Percentiles rank a stretch among this genome's conserved stretches.
These are phyloP conservation scores for Trebouxia gelatinosa DNA, from an alignment of 163 green algal genomes.

Conservation along the genomic window DNA sequence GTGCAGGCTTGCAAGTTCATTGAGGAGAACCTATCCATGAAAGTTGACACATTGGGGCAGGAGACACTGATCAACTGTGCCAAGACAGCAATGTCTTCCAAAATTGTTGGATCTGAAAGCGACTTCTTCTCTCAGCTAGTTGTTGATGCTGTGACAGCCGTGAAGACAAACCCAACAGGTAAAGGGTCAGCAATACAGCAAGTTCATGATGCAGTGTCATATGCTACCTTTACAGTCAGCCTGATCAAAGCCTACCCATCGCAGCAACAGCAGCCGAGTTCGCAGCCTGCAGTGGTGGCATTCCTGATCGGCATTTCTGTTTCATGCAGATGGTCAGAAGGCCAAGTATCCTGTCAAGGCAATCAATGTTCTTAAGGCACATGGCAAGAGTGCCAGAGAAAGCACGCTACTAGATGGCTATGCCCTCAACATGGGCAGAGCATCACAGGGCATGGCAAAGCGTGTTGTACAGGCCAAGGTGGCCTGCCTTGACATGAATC, in stretches of 20 bases:
- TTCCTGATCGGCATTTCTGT: background rate
- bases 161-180: conserved; percentile 55
- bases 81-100: conserved; percentile 93
- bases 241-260: no score
- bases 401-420: conserved; percentile 90
- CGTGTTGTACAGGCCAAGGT: conserved; percentile 80
- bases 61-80: conserved; percentile 86
- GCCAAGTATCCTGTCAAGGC: conserved; percentile 88
- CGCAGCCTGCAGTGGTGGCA: no score
- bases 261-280: no score
- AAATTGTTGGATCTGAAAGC: conserved; percentile 85
- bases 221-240: no score
- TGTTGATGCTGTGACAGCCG: conserved; percentile 84
- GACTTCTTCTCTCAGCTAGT: conserved; percentile 94
- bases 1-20: conserved; percentile 93
- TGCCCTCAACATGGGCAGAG: conserved; percentile 88
- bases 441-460: conserved; percentile 92
- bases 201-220: no score
- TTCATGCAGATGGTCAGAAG: conserved; percentile 13
- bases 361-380: conserved; percentile 98
- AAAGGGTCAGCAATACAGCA: no score
- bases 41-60: conserved; percentile 74
- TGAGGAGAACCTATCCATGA: conserved; percentile 81
- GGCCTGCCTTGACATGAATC: conserved; percentile 98
- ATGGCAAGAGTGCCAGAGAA: conserved; percentile 90